Percentiles rank a stretch among this genome's conserved stretches.
These are phyloP conservation scores for Camelina hispida DNA, from an alignment of 345 rosid genomes.

Conservation along the genomic window DNA sequence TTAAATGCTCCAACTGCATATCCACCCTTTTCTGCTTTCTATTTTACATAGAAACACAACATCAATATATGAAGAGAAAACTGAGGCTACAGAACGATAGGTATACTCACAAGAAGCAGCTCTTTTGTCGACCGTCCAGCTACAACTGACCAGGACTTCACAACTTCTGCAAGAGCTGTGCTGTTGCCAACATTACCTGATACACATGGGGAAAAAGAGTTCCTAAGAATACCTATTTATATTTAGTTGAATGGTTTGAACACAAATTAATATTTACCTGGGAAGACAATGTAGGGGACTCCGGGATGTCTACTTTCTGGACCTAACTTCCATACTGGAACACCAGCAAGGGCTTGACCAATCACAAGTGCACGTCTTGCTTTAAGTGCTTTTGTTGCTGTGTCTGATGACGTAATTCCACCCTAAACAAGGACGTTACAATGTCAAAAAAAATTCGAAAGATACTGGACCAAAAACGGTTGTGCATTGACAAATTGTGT, in stretches of 20 bases:
- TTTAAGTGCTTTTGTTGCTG: constrained; percentile 93
- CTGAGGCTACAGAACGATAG: constrained; percentile 3
- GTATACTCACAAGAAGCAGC: constrained; percentile 71
- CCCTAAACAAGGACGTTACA: constrained; percentile 58
- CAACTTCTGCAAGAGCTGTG: constrained; percentile 81
- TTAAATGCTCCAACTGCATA: constrained; percentile 98
- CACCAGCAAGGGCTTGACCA: constrained; percentile 96
- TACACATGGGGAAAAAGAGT: not conserved
- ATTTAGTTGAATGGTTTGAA: constrained; percentile 4
- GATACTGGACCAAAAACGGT: not conserved
- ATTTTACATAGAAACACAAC: constrained; percentile 37
- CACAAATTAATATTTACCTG: constrained; percentile 56
- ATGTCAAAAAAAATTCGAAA: not conserved
- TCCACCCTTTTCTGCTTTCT: constrained; percentile 89
- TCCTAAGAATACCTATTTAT: constrained; percentile 4
- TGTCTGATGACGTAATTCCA: constrained; percentile 97
- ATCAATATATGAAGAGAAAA: constrained; percentile 40
- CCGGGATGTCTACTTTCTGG: constrained; percentile 98
- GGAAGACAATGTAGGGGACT: constrained; percentile 95
- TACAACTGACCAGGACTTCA: constrained; percentile 85
- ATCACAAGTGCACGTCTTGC: constrained; percentile 86
- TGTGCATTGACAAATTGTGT: constrained; percentile 17
- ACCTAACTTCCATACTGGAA: constrained; percentile 97
- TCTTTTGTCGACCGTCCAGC: constrained; percentile 66
- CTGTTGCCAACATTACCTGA: constrained; percentile 89